These are phyloP conservation scores for Ceriops decandra DNA, from an alignment of 345 rosid species.

Conservation along the genomic window DNA sequence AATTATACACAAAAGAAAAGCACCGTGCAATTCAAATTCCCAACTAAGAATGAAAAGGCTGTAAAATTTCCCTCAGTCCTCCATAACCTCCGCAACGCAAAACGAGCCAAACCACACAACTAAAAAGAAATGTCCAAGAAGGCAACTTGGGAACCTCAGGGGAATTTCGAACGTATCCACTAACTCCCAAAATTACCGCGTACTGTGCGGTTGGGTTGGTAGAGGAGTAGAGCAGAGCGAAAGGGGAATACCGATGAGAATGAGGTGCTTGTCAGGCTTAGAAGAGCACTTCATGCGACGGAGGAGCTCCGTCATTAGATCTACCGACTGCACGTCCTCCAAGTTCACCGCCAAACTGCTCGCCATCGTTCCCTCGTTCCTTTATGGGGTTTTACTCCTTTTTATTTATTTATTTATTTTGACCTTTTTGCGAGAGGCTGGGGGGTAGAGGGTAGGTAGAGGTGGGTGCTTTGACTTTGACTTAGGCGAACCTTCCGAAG, in stretches of 20 bases:
- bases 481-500: constrained; percentile 21
- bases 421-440: background rate
- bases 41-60: no score
- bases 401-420: no score
- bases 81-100: no score
- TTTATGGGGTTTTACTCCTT: no score
- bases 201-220: background rate
- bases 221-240: background rate
- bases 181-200: no score
- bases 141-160: no score
- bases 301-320: constrained; percentile 91
- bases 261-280: constrained; percentile 89
- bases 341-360: constrained; percentile 40
- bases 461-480: background rate
- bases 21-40: no score
- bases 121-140: no score
- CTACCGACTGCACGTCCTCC: constrained; percentile 75
- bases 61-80: no score
- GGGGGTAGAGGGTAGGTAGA: background rate
- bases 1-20: no score
- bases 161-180: no score
- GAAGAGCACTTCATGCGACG: constrained; percentile 90
- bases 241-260: constrained; percentile 54
- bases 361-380: constrained; percentile 36
- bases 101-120: no score